A percentile compares a stretch with the other conserved stretches of the same genome.
Evolutionary conservation across 768 basidiomycete species (phyloP).

Genomic region (Leccinum olivaceopallidum): DNA sequence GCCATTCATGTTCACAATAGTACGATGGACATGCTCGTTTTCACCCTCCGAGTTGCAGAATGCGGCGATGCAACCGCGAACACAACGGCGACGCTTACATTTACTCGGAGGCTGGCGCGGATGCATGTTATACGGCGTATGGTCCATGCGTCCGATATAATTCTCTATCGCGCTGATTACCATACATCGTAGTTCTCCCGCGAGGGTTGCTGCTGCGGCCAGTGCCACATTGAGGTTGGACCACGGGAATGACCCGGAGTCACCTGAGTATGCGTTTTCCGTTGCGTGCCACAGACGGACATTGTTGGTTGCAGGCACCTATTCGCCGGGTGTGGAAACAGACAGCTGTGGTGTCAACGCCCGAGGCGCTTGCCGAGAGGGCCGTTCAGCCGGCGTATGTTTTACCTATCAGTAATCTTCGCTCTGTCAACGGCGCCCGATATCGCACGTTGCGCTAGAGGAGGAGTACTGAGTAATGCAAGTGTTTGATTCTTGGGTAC

Average conservation of each 20-base stretch:
- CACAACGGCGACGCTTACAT: neutral
- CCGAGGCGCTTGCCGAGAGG: too few relatives aligned
- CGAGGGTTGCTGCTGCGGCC: neutral
- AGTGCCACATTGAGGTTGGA: too few relatives aligned
- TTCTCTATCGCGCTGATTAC: neutral
- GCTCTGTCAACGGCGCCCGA: neutral
- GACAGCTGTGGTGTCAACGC: too few relatives aligned
- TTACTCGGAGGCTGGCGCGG: neutral
- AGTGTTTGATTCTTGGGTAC: neutral
- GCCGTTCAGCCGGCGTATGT: too few relatives aligned
- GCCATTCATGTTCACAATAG: neutral
- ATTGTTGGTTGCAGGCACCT: too few relatives aligned
- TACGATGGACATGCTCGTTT: neutral
- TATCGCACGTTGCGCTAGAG: neutral
- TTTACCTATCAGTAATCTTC: neutral
- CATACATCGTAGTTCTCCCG: neutral
- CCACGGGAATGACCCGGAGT: too few relatives aligned
- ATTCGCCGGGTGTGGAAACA: too few relatives aligned
- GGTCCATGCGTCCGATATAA: neutral
- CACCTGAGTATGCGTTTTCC: too few relatives aligned
- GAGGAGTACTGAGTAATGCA: neutral
- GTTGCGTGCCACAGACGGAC: too few relatives aligned
- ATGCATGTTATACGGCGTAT: neutral
- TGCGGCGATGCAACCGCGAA: neutral
- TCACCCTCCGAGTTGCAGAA: neutral